Conservation (phyloP, 108 stramenopile species). For the Pseudonitzschia pungens region DNA sequence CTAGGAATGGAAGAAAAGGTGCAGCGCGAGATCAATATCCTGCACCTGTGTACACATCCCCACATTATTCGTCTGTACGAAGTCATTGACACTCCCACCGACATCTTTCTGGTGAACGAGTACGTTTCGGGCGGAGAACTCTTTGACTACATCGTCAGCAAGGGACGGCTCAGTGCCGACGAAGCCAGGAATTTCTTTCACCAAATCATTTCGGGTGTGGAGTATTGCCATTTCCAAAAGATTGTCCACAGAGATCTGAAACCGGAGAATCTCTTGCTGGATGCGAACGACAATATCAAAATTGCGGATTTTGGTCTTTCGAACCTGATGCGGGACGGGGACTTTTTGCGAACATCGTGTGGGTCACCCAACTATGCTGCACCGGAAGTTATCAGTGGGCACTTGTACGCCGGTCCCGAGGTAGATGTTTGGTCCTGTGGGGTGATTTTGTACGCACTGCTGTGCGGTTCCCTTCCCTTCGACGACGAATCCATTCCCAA, state of each 20-base stretch:
- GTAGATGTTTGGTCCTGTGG: conserved; percentile 99
- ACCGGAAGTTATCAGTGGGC: conserved; percentile 98
- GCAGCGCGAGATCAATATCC: conserved; percentile 98
- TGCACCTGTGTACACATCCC: conserved; percentile 97
- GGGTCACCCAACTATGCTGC: conserved; percentile 99
- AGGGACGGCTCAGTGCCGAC: conserved; percentile 91
- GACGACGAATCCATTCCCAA: conserved; percentile 99
- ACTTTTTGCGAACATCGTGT: conserved; percentile 96
- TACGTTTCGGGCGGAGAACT: conserved; percentile 98
- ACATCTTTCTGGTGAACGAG: conserved; percentile 99
- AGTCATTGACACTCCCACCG: conserved; percentile 97
- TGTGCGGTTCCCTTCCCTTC: conserved; percentile 98
- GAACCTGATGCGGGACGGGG: conserved; percentile 98
- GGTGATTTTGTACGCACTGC: conserved; percentile 98
- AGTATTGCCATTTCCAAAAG: conserved; percentile 99
- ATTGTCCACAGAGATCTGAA: conserved; percentile 99
- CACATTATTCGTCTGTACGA: conserved; percentile 99
- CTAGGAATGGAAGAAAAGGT: conserved; percentile 99
- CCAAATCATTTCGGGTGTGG: conserved; percentile 97
- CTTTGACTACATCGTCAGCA: conserved; percentile 99
- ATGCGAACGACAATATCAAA: conserved; percentile 95
- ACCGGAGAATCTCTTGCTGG: conserved; percentile 96
- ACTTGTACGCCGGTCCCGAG: conserved; percentile 98
- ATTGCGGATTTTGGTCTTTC: conserved; percentile 99
- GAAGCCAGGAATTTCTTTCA: conserved; percentile 99